These are phyloP conservation scores for Aspergillus incahuasiensis DNA, from an alignment of 495 filamentous ascomycete genomes.

Conservation along the genomic window DNA sequence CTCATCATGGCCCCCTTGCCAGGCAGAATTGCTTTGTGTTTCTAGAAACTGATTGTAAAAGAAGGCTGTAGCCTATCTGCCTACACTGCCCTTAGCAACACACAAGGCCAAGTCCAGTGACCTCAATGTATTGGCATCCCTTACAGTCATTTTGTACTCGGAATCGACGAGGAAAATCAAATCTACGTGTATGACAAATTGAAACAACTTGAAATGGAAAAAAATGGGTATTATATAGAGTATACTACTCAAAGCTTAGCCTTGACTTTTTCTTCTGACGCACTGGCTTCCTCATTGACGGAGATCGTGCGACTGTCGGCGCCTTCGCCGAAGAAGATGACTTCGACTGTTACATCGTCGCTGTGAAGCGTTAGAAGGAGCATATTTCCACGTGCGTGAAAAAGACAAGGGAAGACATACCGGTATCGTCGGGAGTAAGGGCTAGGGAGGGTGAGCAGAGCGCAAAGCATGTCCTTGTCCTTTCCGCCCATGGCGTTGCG, in stretches of 20 bases:
- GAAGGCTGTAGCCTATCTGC: background rate
- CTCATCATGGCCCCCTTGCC: background rate
- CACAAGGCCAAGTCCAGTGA: no score
- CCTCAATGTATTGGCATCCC: no score
- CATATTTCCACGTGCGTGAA: background rate
- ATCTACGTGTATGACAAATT: no score
- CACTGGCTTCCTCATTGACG: constrained; percentile 82
- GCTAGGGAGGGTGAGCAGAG: constrained; percentile 83
- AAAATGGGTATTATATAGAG: background rate
- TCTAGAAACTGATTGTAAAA: background rate
- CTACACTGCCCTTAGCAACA: background rate
- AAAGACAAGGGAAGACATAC: constrained; percentile 40
- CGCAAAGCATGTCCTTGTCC: constrained; percentile 91
- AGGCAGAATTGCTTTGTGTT: background rate
- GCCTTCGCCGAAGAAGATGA: constrained; percentile 93
- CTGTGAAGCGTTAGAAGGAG: constrained; percentile 29
- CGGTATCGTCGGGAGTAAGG: constrained; percentile 88
- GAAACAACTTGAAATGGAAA: background rate
- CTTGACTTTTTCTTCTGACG: constrained; percentile 49
- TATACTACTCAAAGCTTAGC: constrained; percentile 53
- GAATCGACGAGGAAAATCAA: no score
- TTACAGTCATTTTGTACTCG: no score
- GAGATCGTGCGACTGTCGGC: constrained; percentile 69
- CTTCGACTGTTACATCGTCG: constrained; percentile 95
- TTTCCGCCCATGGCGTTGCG: constrained; percentile 93